Evolutionary conservation across 768 basidiomycete genomes (phyloP), one percentile per base, ranked within the genome.

Genomic region (Amanita jacksonii): DNA sequence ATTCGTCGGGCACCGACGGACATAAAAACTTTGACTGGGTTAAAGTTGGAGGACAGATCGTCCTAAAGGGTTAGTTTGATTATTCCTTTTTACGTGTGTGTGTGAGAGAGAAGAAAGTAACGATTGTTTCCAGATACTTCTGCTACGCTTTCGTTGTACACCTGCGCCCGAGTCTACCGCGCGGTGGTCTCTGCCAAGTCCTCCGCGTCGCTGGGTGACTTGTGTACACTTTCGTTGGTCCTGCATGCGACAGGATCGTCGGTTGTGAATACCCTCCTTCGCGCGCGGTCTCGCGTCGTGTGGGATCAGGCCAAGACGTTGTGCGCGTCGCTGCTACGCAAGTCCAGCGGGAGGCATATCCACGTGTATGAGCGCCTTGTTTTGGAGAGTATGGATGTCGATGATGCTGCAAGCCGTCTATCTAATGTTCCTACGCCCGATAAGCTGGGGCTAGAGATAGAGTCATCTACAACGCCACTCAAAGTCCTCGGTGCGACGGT

Each of bases 171-270:
- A 50, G 73, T 76, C 6, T 84, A 76, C 63, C 67, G 72, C 51
- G 61, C 68, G 46, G 67, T 80, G 50, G 66, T 33, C n/a, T 12
- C 69, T 3, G 63, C 62, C 30, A 60, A 62, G 40, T 64, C 64
- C 39, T 57, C 62, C 20, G 59, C 66, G 0, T 61, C 69, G 2
- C 60, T 74, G 3, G 62, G 65, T 12, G 73, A 81, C 41, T 60
- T 79, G 16, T 67, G 68, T 4, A 81, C 81, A 0, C 67, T 81
- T 20, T 73, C 82, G 0, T 62, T 85, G 15, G 65, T 77, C 33
- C 56, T 77, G 9, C 65, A 66, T n/a, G 63, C 51, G 23, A 52
- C 52, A 2, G 38, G 51, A 3, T 53, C 61, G 13, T 35, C 54
- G 10, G 16, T 69, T 9, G 51, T 78, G 3, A 48, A 67, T 52